Evolutionary conservation across 2,329 filamentous ascomycete genomes (phyloP).

Genomic region (Trichophyton schoenleinii): DNA sequence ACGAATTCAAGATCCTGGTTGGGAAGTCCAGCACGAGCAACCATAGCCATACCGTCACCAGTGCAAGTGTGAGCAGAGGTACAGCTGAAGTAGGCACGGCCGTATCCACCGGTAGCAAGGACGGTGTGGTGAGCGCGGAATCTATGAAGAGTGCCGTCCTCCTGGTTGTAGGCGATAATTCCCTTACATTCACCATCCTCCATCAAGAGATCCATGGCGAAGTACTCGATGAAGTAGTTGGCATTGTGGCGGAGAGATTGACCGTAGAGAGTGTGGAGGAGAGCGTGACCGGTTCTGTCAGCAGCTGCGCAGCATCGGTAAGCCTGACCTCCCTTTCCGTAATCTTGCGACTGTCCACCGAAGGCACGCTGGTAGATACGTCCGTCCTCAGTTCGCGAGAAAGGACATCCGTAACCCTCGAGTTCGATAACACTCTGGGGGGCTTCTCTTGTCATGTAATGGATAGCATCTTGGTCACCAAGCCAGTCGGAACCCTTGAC

Average conservation of each 20-base stretch:
- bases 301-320: conserved; percentile 95
- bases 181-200: conserved; percentile 92
- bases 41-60: conserved; percentile 99
- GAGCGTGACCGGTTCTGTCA: conserved; percentile 91
- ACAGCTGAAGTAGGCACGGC: conserved; percentile 95
- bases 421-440: conserved; percentile 43
- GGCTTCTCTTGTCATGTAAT: conserved; percentile 48
- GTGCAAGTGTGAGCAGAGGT: conserved; percentile 98
- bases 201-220: conserved; percentile 94
- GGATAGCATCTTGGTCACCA: conserved; percentile 48
- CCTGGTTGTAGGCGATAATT: conserved; percentile 95
- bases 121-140: conserved; percentile 97
- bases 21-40: conserved; percentile 88
- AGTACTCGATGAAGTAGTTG: conserved; percentile 99
- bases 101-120: conserved; percentile 91
- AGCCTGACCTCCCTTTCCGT: conserved; percentile 90
- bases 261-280: conserved; percentile 96
- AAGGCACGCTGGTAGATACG: conserved; percentile 57
- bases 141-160: conserved; percentile 93
- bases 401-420: conserved; percentile 44
- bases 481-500: conserved; percentile 49
- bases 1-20: conserved; percentile 99
- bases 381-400: conserved; percentile 29
- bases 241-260: conserved; percentile 96
- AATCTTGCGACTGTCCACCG: conserved; percentile 92